Percentiles rank a stretch among this genome's conserved stretches.
phyloP scores from a whole-genome alignment of 306 rosid species.

The Luffa acutangula region DNA sequence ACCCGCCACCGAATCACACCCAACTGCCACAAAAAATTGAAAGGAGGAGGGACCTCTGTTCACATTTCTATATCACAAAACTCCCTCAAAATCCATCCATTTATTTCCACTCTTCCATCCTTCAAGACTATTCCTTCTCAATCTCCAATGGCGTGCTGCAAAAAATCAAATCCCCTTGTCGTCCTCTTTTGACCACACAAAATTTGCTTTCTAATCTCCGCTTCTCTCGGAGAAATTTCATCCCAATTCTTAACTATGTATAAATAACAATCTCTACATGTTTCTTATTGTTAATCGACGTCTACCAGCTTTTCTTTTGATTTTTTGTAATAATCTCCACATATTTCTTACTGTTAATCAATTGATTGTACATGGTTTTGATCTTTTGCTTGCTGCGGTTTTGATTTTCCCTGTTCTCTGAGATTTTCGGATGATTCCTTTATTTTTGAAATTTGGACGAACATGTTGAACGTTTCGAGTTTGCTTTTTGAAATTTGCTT shows the following conservation, averaged over 20 bases:
- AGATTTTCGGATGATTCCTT: conserved; percentile 14
- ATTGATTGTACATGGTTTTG: neutral
- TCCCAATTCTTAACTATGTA: neutral
- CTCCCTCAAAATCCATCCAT: neutral
- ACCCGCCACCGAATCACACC: too few species aligned
- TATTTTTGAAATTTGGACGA: neutral
- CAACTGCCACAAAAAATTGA: too few species aligned
- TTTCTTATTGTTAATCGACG: neutral
- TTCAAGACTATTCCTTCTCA: neutral
- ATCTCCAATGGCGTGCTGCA: neutral
- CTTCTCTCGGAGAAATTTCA: neutral
- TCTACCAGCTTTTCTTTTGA: neutral
- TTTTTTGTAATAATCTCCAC: neutral
- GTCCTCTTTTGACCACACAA: neutral
- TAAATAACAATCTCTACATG: neutral
- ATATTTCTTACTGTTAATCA: neutral
- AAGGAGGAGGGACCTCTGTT: too few species aligned
- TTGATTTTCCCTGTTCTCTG: neutral
- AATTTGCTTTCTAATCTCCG: neutral
- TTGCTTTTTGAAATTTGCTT: conserved; percentile 53
- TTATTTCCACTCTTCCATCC: neutral
- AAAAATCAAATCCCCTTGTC: neutral
- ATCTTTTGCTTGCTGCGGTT: neutral
- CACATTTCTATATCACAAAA: neutral
- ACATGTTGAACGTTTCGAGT: conserved; percentile 50